Base-by-base conservation (phyloP, 2,329 filamentous ascomycete species). In the Alternaria burnsii region DNA sequence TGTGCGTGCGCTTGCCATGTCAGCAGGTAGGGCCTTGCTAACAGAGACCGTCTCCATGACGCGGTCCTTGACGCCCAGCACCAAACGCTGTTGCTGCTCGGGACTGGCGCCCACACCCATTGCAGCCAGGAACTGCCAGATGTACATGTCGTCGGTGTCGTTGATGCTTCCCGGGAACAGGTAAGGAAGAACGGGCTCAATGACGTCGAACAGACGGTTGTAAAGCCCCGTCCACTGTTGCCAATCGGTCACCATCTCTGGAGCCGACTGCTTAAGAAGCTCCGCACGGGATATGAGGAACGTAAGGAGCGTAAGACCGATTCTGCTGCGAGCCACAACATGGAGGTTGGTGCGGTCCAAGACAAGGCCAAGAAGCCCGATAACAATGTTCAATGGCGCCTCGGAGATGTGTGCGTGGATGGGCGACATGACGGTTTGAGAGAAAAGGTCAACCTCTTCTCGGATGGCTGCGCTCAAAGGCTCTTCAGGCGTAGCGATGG, bases 51-150 rank as follows among this genome's bases (percentile, higher is more conserved):
- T 98, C 76, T 97, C 94, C 87, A 98, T 96, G 60, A 99, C 95
- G 55, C 94, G 90, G 73, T 99, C 95, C 86, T 98, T 99, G 70
- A 99, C 95, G 41, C 93, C 94, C 72, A 97, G 87, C 10, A 99
- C 95, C 57, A 99, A 85, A 59, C 94, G 88, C 77, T 97, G 94
- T 79, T 99, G 95, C 80, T 99, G 95, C 69, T 97, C 93, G 14
- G 94, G 93, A 74, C 88, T 94, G 34, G 95, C 94, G 52, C 92
- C 94, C 66, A 97, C 95, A 64, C 95, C 95, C 80, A 97, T 93
- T 12, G 94, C 93, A 9, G 95, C 95, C 66, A 99, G 85, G 78
- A 98, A 96, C 80, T 98, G 94, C 95, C 95, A 99, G 40, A 98
- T 93, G 74, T 98, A 97, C 74, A 97, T 90, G 73, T 99, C 95